Conservation (phyloP, 768 basidiomycete species). For the Agaricus bisporus region DNA sequence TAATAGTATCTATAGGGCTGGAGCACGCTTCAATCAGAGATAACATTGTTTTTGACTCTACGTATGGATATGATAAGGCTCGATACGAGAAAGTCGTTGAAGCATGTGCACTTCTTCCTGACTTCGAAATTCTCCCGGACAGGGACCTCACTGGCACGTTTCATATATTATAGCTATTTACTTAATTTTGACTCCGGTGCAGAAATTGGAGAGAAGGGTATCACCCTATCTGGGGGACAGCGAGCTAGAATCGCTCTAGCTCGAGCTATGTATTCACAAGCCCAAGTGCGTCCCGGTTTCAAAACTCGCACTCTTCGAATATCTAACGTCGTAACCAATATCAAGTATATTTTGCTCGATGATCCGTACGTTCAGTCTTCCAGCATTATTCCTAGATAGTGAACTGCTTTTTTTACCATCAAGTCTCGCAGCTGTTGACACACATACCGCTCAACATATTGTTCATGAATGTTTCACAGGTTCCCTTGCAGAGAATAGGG, state of each 20-base stretch:
- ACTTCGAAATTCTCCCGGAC: slow-evolving; percentile 66
- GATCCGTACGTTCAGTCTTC: slow-evolving; percentile 42
- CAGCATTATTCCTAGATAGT: not conserved
- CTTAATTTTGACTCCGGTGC: not conserved
- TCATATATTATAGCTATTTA: not conserved
- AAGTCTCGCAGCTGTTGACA: slow-evolving; percentile 66
- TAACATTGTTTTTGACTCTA: slow-evolving; percentile 71
- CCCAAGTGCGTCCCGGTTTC: slow-evolving; percentile 32
- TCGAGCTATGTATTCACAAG: slow-evolving; percentile 71
- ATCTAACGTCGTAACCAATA: not conserved
- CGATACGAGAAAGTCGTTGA: slow-evolving; percentile 65
- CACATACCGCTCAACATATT: slow-evolving; percentile 71
- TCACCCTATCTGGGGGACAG: slow-evolving; percentile 70
- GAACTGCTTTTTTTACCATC: slow-evolving; percentile 5
- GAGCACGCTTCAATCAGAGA: slow-evolving; percentile 78
- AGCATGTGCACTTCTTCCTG: slow-evolving; percentile 68
- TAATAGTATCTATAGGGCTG: slow-evolving; percentile 40
- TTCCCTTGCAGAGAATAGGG: slow-evolving; percentile 53
- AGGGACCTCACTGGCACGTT: slow-evolving; percentile 69
- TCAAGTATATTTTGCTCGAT: slow-evolving; percentile 56
- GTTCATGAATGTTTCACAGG: slow-evolving; percentile 60
- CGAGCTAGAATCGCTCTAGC: slow-evolving; percentile 72
- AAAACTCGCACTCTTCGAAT: not conserved
- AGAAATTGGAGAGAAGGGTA: slow-evolving; percentile 82
- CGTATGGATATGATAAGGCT: slow-evolving; percentile 49